Percentiles rank a stretch among this genome's conserved stretches.
These are phyloP conservation scores for Mucor lusitanicus DNA, from an alignment of 371 early-diverging fungal genomes.

Conservation along the genomic window DNA sequence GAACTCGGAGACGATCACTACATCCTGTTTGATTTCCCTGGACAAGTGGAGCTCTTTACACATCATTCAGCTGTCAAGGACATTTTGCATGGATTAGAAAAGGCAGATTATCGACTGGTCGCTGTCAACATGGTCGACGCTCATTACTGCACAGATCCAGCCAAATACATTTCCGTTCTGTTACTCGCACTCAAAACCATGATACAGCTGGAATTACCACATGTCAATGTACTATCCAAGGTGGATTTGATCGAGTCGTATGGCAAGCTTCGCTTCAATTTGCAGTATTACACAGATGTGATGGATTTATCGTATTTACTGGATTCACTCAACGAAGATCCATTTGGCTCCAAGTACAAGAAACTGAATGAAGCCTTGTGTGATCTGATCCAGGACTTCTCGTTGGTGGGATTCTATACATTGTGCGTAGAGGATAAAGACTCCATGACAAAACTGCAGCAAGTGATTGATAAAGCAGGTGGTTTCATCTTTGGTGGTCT, in stretches of 20 bases:
- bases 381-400: constrained; percentile 89
- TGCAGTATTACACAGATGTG: constrained; percentile 95
- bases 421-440: constrained; percentile 87
- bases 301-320: constrained; percentile 86
- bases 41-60: constrained; percentile 99
- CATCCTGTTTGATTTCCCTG: constrained; percentile 98
- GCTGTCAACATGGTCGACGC: constrained; percentile 96
- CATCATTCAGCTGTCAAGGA: constrained; percentile 87
- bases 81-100: constrained; percentile 76
- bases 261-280: constrained; percentile 78
- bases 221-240: constrained; percentile 95
- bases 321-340: constrained; percentile 71
- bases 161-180: constrained; percentile 93
- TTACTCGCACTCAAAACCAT: constrained; percentile 85
- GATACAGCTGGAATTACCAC: constrained; percentile 94
- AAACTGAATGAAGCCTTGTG: constrained; percentile 83
- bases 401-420: constrained; percentile 88
- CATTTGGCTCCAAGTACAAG: constrained; percentile 67
- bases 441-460: constrained; percentile 75
- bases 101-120: constrained; percentile 74
- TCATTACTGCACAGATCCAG: constrained; percentile 90
- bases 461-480: constrained; percentile 89
- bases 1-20: constrained; percentile 77
- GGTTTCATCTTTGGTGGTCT: constrained; percentile 90
- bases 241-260: constrained; percentile 86